Conservation (phyloP, 208 protist species). For the Leishmania mexicana region DNA sequence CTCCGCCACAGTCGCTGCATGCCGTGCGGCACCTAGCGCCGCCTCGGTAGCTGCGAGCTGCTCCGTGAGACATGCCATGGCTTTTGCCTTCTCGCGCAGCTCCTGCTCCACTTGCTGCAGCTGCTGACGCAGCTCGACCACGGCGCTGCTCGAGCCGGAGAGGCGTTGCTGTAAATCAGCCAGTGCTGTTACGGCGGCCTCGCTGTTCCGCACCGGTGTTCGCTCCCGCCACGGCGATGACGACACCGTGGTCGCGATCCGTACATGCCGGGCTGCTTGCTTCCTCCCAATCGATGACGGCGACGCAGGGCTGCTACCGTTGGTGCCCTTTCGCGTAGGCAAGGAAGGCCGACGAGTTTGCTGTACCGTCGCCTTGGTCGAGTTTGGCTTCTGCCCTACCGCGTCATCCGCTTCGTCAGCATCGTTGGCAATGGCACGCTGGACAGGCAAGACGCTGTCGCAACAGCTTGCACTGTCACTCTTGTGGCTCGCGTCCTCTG, state of each 20-base stretch:
- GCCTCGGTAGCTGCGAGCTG: constrained; percentile 13
- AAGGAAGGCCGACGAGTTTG: neutral
- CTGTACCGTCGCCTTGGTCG: neutral
- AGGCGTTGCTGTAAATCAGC: constrained; percentile 62
- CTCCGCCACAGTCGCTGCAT: neutral
- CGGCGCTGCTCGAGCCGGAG: constrained; percentile 22
- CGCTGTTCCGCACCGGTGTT: constrained; percentile 30
- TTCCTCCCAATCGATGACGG: neutral
- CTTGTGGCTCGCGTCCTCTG: neutral
- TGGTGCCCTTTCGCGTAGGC: neutral
- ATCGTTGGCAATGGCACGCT: neutral
- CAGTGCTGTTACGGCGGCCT: constrained; percentile 55
- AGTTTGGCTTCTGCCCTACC: neutral
- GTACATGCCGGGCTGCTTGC: neutral
- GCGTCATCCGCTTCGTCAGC: neutral
- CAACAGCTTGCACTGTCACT: neutral
- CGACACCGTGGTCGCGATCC: neutral
- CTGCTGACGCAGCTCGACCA: constrained; percentile 23
- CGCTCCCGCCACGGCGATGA: constrained; percentile 10
- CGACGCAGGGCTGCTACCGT: neutral
- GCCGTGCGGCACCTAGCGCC: neutral
- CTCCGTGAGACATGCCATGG: constrained; percentile 7
- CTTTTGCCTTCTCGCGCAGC: constrained; percentile 8
- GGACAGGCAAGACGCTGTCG: neutral
- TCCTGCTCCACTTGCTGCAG: constrained; percentile 15